Conservation (phyloP, 371 early-diverging fungal species). For the Gilbertella persicaria region DNA sequence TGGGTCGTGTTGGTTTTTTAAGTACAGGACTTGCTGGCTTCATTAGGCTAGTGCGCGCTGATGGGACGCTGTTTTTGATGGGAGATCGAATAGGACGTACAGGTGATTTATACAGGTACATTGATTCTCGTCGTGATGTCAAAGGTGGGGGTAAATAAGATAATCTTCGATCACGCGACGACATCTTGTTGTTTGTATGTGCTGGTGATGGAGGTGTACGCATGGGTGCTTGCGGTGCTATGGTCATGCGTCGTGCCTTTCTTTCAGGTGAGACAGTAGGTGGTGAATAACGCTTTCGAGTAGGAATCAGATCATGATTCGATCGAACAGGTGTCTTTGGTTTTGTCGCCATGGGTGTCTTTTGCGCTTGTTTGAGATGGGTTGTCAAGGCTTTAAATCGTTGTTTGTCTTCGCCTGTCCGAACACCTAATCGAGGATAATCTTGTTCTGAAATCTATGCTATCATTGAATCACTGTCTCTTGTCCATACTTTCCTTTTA, state of each 20-base stretch:
- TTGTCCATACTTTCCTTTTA: too few species aligned
- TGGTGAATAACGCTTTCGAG: not conserved
- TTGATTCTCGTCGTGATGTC: not conserved
- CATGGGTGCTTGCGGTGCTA: conserved; percentile 8
- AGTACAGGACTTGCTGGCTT: not conserved
- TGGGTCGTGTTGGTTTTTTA: not conserved
- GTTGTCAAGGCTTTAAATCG: conserved; percentile 2
- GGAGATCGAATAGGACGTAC: not conserved
- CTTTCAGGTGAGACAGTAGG: not conserved
- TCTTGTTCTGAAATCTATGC: conserved; percentile 19
- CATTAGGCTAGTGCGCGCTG: not conserved
- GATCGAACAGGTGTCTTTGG: not conserved
- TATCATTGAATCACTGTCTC: not conserved
- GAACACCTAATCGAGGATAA: conserved; percentile 19
- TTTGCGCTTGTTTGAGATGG: not conserved
- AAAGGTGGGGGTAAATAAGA: conserved; percentile 11
- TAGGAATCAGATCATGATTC: not conserved
- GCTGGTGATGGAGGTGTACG: conserved; percentile 1
- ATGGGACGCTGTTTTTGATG: conserved; percentile 8
- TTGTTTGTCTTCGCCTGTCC: conserved; percentile 17
- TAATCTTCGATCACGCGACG: conserved; percentile 14
- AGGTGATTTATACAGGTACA: not conserved
- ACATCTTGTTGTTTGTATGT: not conserved
- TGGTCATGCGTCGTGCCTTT: conserved; percentile 19
- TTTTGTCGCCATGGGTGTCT: not conserved